Percentiles rank a stretch among this genome's conserved stretches.
Evolutionary conservation across 2,329 filamentous ascomycete genomes (phyloP).

Genomic region (Nemania diffusa): DNA sequence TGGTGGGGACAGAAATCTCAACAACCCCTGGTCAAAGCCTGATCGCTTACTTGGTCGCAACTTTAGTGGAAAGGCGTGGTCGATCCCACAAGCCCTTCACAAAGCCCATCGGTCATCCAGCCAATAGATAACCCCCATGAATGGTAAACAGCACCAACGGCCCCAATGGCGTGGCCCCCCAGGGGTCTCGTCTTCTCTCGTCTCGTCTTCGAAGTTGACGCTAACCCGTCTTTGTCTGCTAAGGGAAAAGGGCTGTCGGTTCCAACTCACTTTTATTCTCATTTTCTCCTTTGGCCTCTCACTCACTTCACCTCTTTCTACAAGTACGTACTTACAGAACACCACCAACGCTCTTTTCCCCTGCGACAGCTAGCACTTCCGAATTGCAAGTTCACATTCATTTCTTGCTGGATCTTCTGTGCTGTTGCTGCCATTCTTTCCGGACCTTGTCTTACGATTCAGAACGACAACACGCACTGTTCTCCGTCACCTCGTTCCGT

Average conservation of each 20-base stretch:
- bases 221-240: constrained; percentile 15
- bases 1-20: constrained; percentile 15
- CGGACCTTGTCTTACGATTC: not conserved
- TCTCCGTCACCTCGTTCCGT: not conserved
- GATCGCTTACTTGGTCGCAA: constrained; percentile 6
- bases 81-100: constrained; percentile 41
- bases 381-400: constrained; percentile 33
- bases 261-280: constrained; percentile 17
- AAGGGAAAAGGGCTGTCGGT: constrained; percentile 15
- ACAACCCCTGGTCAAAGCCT: not conserved
- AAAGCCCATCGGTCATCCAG: constrained; percentile 19
- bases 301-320: constrained; percentile 4
- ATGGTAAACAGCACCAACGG: not conserved
- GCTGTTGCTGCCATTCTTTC: constrained; percentile 39
- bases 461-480: not conserved
- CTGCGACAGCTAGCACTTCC: constrained; percentile 17
- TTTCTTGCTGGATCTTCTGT: constrained; percentile 33
- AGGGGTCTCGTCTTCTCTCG: constrained; percentile 15
- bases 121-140: constrained; percentile 6
- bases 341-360: constrained; percentile 27
- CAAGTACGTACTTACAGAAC: not conserved
- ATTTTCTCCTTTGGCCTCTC: constrained; percentile 9
- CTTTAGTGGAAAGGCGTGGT: constrained; percentile 28
- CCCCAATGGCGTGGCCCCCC: constrained; percentile 17
- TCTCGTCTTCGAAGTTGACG: constrained; percentile 8